A percentile compares a stretch with the other conserved stretches of the same genome.
phyloP scores from a whole-genome alignment of 2,329 filamentous ascomycete genomes.

The Shiraia sp. region DNA sequence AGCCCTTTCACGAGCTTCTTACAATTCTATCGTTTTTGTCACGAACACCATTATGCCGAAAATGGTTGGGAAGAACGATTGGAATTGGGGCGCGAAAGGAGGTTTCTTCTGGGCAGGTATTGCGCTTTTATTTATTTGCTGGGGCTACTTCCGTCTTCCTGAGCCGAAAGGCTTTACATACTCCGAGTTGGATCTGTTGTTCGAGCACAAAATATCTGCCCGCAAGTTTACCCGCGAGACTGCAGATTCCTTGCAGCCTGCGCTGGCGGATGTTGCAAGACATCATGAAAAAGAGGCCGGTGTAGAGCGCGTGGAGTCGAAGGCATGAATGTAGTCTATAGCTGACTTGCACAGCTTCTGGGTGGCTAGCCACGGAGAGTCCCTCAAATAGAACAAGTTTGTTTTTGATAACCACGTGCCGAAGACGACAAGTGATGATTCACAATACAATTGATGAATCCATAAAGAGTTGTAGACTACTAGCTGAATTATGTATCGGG shows the following conservation, averaged over 20 bases:
- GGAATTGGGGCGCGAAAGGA: constrained; percentile 30
- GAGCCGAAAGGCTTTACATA: constrained; percentile 26
- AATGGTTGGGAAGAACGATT: constrained; percentile 28
- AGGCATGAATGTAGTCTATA: no score
- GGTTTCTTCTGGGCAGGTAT: constrained; percentile 30
- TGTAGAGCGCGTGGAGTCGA: constrained; percentile 21
- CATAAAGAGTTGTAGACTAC: no score
- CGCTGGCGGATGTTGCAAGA: constrained; percentile 16
- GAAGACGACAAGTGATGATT: no score
- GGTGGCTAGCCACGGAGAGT: no score
- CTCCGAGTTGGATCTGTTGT: constrained; percentile 26
- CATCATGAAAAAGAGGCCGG: constrained; percentile 22
- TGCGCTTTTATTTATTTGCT: constrained; percentile 21
- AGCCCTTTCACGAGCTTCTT: constrained; percentile 67
- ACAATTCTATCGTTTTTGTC: constrained; percentile 26
- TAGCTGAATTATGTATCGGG: no score
- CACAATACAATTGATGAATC: no score
- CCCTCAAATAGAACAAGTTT: no score
- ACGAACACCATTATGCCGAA: constrained; percentile 30
- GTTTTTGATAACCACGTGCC: no score
- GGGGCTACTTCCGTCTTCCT: constrained; percentile 28
- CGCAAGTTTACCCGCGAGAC: constrained; percentile 27
- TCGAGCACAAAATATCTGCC: constrained; percentile 26
- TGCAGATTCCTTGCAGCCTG: constrained; percentile 22
- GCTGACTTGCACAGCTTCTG: no score